phyloP scores from a whole-genome alignment of 129 eudicot species.

The Oenanthe sinensis region DNA sequence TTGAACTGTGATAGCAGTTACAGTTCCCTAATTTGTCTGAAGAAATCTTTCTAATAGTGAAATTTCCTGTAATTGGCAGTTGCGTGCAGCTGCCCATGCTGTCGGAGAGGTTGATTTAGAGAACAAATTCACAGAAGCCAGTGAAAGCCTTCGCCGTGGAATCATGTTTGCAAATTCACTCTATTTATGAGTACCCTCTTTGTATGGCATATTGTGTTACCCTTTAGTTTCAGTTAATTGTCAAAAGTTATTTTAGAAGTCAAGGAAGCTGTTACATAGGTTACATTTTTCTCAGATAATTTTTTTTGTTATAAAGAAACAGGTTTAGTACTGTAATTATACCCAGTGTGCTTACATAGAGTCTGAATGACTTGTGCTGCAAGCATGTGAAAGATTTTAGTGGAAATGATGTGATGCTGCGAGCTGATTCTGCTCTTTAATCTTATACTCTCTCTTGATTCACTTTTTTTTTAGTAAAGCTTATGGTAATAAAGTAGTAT shows the following conservation, averaged over 20 bases:
- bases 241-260: not conserved
- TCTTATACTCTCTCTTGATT: not conserved
- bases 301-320: not conserved
- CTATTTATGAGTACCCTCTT: slow-evolving; percentile 27
- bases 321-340: not conserved
- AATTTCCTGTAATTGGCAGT: slow-evolving; percentile 29
- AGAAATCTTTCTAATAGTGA: not conserved
- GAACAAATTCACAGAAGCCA: slow-evolving; percentile 70
- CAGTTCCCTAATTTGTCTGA: not conserved
- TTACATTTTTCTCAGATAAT: not conserved
- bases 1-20: not conserved
- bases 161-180: slow-evolving; percentile 94
- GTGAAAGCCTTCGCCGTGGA: slow-evolving; percentile 82
- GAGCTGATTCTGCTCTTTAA: not conserved
- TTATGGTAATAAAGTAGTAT: not conserved
- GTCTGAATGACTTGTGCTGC: not conserved
- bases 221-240: not conserved
- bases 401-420: not conserved
- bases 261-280: not conserved
- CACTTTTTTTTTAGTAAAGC: too few relatives aligned
- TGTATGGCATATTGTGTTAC: not conserved
- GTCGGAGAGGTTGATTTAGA: slow-evolving; percentile 84
- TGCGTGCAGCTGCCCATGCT: slow-evolving; percentile 80
- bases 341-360: not conserved
- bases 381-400: not conserved